These are phyloP conservation scores for Aspergillus brunneoviolaceus DNA, from an alignment of 2,329 filamentous ascomycete species.

Conservation along the genomic window DNA sequence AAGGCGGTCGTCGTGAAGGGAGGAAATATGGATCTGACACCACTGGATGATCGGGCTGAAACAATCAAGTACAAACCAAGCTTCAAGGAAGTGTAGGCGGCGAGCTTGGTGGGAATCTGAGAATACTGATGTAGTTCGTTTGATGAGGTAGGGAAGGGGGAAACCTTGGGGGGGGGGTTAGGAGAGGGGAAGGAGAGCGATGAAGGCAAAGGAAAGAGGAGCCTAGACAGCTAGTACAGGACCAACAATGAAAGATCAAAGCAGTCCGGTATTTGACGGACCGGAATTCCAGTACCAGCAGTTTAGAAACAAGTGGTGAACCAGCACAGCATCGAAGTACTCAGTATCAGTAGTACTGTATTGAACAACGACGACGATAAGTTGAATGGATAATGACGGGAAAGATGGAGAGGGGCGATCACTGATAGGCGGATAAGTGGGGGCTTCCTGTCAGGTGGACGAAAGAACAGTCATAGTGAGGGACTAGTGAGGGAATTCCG, in stretches of 20 bases:
- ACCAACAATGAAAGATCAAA: neutral
- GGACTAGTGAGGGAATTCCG: no score
- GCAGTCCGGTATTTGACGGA: neutral
- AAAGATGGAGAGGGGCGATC: slow-evolving; percentile 9
- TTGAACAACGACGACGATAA: neutral
- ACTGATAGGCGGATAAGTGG: slow-evolving; percentile 22
- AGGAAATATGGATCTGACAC: slow-evolving; percentile 1
- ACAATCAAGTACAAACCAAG: neutral
- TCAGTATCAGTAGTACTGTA: no score
- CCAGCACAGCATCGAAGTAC: no score
- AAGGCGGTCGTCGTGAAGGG: slow-evolving; percentile 18
- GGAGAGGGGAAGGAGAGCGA: neutral
- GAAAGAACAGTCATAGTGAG: no score
- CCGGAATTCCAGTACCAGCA: neutral
- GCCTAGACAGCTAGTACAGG: no score
- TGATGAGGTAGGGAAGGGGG: neutral
- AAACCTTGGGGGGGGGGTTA: neutral
- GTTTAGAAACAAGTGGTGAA: no score
- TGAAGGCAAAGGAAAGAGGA: neutral
- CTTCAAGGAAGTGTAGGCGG: neutral
- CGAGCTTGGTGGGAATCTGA: neutral
- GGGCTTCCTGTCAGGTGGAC: slow-evolving; percentile 17
- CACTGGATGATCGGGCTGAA: no score
- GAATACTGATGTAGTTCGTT: neutral
- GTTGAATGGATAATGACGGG: slow-evolving; percentile 15